A percentile compares a stretch with the other conserved stretches of the same genome.
Conservation (phyloP, 768 basidiomycete genomes). For the Leccinum disarticulatum region DNA sequence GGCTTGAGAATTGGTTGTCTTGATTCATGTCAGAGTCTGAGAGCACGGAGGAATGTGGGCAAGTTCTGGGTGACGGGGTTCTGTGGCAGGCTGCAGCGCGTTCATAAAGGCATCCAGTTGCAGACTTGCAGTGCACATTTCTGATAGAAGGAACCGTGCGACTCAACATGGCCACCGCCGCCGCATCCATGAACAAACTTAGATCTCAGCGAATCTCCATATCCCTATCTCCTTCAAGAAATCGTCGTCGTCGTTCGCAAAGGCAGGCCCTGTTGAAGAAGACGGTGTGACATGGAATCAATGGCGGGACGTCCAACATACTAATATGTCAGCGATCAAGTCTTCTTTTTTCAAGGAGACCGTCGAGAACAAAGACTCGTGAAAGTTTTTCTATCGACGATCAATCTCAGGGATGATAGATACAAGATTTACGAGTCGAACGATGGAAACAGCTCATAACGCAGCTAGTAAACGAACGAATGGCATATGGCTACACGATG, state of each 20-base stretch:
- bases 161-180: slow-evolving; percentile 27
- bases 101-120: no score
- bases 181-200: no score
- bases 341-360: no score
- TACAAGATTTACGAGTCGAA: background rate
- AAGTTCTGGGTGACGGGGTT: no score
- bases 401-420: background rate
- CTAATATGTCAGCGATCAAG: background rate
- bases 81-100: no score
- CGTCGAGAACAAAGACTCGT: background rate
- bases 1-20: background rate
- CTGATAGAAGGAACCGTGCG: no score
- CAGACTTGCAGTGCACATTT: no score
- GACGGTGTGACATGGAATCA: slow-evolving; percentile 32
- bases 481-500: slow-evolving; percentile 7
- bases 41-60: no score
- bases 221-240: slow-evolving; percentile 69
- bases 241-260: slow-evolving; percentile 81
- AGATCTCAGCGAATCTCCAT: no score
- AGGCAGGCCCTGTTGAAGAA: slow-evolving; percentile 50
- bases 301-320: slow-evolving; percentile 16
- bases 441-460: background rate
- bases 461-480: background rate
- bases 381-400: no score
- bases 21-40: background rate